Evolutionary conservation across 2,329 filamentous ascomycete species (phyloP), one percentile per base, ranked within the genome.

Genomic region (Penicillium sp.): DNA sequence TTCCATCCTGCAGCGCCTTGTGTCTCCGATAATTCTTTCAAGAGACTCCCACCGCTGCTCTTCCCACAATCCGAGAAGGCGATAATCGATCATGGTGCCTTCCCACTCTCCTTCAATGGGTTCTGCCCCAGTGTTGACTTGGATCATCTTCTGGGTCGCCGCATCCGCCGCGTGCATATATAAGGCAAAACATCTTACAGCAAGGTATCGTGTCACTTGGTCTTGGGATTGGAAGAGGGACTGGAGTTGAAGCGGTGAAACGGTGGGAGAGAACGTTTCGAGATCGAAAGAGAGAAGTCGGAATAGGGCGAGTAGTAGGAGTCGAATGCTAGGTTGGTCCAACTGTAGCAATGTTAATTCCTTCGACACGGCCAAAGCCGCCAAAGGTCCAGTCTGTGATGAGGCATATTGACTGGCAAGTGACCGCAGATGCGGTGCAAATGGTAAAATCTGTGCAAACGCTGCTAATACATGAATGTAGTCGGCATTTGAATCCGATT

Each of bases 151-250:
- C 63, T 95, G 86, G 40, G 87, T 78, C 54, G 88, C 88, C 56
- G 79, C 76, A 68, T 99, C 93, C 3, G 93, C 86, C 27, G 87
- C 87, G 61, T 83, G 83, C 59, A 95, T 81, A 49, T 89, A 82
- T 55, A 89, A 77, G 63, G 86, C 90, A 57, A 95, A 87, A 51
- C 91, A 82, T 55, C 89, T 82, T 48, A 95, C 80, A 12, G 90
- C 86, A 53, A 97, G 77, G 69, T 91, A 95, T 70, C 87, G 82
- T 42, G 95, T 80, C 13, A 80, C 73, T 50, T 71, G 74, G 57
- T 79, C 77, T 39, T 68, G 46, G 61, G 82, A 78, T 37, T 76
- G 73, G 59, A 95, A 86, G 11, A 95, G 74, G 27, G 71, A 71
- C 70, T 90, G 84, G 36, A 95, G 76, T 55, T 81, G 80, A 39